These are phyloP conservation scores for Pascua sp. DNA, from an alignment of 1,284 basidiomycete genomes.

Conservation along the genomic window DNA sequence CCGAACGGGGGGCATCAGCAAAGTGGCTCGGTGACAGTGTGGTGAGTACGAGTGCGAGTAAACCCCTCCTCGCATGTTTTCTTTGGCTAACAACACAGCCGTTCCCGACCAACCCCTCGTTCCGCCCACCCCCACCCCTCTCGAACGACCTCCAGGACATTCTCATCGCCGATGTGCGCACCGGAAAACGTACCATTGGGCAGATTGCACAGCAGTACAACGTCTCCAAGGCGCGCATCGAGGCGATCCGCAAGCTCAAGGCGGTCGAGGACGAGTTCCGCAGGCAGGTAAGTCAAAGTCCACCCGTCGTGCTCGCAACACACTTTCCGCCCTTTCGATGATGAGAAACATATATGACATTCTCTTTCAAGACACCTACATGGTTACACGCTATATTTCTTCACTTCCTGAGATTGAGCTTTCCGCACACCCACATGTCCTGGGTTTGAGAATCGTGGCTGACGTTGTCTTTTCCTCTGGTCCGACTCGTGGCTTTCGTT, in stretches of 20 bases:
- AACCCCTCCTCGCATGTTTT: neutral
- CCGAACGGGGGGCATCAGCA: slow-evolving; percentile 30
- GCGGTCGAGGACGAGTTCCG: slow-evolving; percentile 41
- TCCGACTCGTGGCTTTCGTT: neutral
- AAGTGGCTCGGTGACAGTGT: slow-evolving; percentile 43
- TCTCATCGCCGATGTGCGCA: slow-evolving; percentile 28
- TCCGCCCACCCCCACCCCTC: slow-evolving; percentile 47
- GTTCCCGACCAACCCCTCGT: slow-evolving; percentile 44
- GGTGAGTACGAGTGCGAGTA: slow-evolving; percentile 24
- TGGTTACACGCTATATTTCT: slow-evolving; percentile 49
- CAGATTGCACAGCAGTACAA: slow-evolving; percentile 39
- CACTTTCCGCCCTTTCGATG: slow-evolving; percentile 13
- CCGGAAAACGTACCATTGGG: slow-evolving; percentile 26
- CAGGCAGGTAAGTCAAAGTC: slow-evolving; percentile 38
- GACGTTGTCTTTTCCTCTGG: slow-evolving; percentile 14
- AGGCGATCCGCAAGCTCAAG: slow-evolving; percentile 46
- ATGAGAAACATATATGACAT: slow-evolving; percentile 49
- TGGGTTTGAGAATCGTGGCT: slow-evolving; percentile 9
- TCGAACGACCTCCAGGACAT: slow-evolving; percentile 38
- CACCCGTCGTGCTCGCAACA: neutral
- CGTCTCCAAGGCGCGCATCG: slow-evolving; percentile 44
- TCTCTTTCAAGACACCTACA: slow-evolving; percentile 47
- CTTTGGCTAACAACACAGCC: slow-evolving; percentile 30
- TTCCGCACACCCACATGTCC: neutral
- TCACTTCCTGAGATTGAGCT: slow-evolving; percentile 49